Conservation (phyloP, 495 filamentous ascomycete species). For the Hypoxylon intermedium region DNA sequence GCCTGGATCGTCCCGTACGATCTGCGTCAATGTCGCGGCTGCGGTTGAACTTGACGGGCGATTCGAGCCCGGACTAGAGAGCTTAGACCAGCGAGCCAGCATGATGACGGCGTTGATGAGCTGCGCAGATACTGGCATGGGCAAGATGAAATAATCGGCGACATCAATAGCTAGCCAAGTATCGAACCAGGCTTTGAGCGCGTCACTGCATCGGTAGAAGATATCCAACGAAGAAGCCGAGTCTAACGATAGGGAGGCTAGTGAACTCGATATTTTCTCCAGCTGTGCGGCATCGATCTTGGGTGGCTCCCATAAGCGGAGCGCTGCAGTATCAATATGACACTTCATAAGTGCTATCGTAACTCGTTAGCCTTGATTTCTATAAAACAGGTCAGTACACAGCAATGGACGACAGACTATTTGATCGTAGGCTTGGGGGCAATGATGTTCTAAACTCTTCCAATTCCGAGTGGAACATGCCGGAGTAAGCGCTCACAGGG, state of each 20-base stretch:
- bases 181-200: constrained; percentile 50
- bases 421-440: constrained; percentile 29
- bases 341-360: constrained; percentile 32
- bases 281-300: constrained; percentile 35
- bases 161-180: constrained; percentile 49
- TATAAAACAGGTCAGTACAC: too few relatives aligned
- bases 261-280: constrained; percentile 41
- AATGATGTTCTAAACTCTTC: constrained; percentile 37
- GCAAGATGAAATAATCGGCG: constrained; percentile 47
- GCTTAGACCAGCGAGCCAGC: constrained; percentile 48
- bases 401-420: constrained; percentile 28
- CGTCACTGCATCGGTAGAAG: constrained; percentile 42
- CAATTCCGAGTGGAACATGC: constrained; percentile 44
- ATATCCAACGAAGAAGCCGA: constrained; percentile 43
- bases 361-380: constrained; percentile 5
- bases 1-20: constrained; percentile 16
- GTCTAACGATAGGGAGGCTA: constrained; percentile 42
- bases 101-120: constrained; percentile 50
- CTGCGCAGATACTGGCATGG: constrained; percentile 45
- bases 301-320: constrained; percentile 44
- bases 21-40: neutral
- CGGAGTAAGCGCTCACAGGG: constrained; percentile 31
- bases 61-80: constrained; percentile 24
- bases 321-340: constrained; percentile 32
- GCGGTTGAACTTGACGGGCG: neutral